phyloP scores from a whole-genome alignment of 768 basidiomycete species.

The Collybia sp. region DNA sequence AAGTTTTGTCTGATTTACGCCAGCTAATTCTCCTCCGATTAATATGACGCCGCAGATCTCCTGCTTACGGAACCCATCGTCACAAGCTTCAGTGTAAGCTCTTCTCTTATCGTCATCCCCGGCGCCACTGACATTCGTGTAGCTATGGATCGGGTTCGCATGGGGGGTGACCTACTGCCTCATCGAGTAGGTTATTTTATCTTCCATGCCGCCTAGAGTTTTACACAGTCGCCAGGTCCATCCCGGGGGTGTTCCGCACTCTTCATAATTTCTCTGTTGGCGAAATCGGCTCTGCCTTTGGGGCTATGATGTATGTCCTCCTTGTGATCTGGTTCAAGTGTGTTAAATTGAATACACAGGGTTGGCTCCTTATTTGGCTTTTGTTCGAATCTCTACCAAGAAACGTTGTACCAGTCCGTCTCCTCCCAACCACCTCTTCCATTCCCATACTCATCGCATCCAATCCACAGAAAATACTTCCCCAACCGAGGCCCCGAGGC shows the following conservation, averaged over 20 bases:
- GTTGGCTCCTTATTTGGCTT: slow-evolving; percentile 52
- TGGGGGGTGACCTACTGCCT: slow-evolving; percentile 77
- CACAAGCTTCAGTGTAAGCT: slow-evolving; percentile 62
- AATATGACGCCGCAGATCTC: slow-evolving; percentile 36
- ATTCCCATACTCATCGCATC: background rate
- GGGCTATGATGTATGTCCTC: slow-evolving; percentile 45
- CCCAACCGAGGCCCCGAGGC: slow-evolving; percentile 46
- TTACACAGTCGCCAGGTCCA: slow-evolving; percentile 32
- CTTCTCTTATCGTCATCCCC: slow-evolving; percentile 21
- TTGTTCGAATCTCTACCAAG: slow-evolving; percentile 40
- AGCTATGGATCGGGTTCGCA: slow-evolving; percentile 71
- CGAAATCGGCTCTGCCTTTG: slow-evolving; percentile 54
- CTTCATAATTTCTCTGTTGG: slow-evolving; percentile 60
- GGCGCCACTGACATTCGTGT: background rate
- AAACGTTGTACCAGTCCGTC: slow-evolving; percentile 42
- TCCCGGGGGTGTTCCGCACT: slow-evolving; percentile 47
- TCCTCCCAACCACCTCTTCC: background rate
- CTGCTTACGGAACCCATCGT: slow-evolving; percentile 74
- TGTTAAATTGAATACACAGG: slow-evolving; percentile 24
- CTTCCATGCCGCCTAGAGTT: background rate
- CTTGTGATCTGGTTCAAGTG: background rate
- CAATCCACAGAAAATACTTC: slow-evolving; percentile 23
- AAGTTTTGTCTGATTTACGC: slow-evolving; percentile 18
- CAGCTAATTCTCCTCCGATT: background rate
- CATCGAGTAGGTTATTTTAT: slow-evolving; percentile 40